Base-by-base conservation (phyloP, 192 early-diverging fungal genomes). In the Rhizophagus sp. region DNA sequence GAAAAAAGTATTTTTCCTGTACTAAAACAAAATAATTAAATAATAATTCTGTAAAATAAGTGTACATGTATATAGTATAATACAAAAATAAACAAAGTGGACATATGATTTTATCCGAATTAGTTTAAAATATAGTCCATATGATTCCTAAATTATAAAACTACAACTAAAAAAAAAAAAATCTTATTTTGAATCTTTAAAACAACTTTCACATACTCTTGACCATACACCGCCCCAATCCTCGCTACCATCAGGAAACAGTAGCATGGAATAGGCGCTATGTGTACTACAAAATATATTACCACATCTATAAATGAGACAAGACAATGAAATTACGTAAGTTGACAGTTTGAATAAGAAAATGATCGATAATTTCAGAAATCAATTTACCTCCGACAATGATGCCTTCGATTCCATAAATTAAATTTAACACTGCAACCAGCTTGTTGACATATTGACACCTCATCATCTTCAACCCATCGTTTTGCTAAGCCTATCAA, bases 211-310 rank as follows among this genome's bases (percentile, higher is more conserved):
- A 69, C 76, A 78, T 17, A 78, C 76, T 66, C 76, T 41, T 69
- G 76, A 78, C 76, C 76, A 78, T 34, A 78, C 76, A 33, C 76
- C 76, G 36, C 76, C 66, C 65, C 47, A 68, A 78, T 78, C 76
- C 27, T 78, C 76, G 44, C n/a, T 68, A 49, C 65, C 66, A 52
- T 78, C 65, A 27, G 76, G 47, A 57, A 78, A 78, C 44, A 78
- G 27, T 25, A 78, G n/a, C 76, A 78, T 78, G 0, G 76, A 78
- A 25, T 68, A 67, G 19, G 76, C 64, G 44, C 76, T 78, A 30
- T 78, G 76, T 50, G 34, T 68, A 49, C 34, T 52, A 34, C 76
- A 78, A 57, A 78, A 78, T n/a, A 78, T 78, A 44, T 78, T 69
- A 17, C 76, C 76, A 52, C 76, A 78, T 78, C 76, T 78, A 68